Conservation (phyloP, 495 filamentous ascomycete species). For the Sabuloglossum arenarium region DNA sequence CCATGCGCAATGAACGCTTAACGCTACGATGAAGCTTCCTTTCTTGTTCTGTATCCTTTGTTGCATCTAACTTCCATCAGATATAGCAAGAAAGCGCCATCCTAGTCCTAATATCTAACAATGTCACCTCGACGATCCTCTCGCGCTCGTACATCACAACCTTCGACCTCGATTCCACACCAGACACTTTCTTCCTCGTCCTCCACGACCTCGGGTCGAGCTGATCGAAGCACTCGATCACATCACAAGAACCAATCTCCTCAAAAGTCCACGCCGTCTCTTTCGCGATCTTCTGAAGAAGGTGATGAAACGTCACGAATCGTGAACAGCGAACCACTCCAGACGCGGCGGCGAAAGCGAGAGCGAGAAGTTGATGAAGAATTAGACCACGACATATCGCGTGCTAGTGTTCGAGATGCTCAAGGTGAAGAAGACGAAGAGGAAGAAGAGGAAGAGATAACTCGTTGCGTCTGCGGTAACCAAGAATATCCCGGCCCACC, state of each 20-base stretch:
- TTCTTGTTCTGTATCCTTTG: neutral
- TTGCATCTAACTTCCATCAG: neutral
- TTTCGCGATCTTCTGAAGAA: constrained; percentile 56
- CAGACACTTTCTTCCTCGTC: constrained; percentile 33
- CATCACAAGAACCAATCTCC: constrained; percentile 54
- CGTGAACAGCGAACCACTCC: constrained; percentile 38
- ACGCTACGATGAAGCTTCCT: neutral
- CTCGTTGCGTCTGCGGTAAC: constrained; percentile 83
- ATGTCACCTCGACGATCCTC: constrained; percentile 75
- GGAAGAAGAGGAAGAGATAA: constrained; percentile 76
- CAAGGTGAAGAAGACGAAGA: constrained; percentile 50
- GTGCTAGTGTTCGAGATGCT: constrained; percentile 11
- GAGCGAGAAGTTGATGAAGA: constrained; percentile 17
- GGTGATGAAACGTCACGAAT: constrained; percentile 42
- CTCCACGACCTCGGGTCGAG: constrained; percentile 43
- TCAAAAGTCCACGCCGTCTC: constrained; percentile 48
- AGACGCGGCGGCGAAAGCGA: constrained; percentile 27
- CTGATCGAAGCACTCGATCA: constrained; percentile 47
- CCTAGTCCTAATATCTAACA: constrained; percentile 5
- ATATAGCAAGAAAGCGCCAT: neutral
- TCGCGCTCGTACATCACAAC: constrained; percentile 66
- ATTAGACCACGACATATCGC: neutral
- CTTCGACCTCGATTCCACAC: constrained; percentile 25
- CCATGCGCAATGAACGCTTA: neutral
- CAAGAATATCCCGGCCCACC: constrained; percentile 90